Conservation (phyloP, 441 rosid species). For the Mallotus japonicus region DNA sequence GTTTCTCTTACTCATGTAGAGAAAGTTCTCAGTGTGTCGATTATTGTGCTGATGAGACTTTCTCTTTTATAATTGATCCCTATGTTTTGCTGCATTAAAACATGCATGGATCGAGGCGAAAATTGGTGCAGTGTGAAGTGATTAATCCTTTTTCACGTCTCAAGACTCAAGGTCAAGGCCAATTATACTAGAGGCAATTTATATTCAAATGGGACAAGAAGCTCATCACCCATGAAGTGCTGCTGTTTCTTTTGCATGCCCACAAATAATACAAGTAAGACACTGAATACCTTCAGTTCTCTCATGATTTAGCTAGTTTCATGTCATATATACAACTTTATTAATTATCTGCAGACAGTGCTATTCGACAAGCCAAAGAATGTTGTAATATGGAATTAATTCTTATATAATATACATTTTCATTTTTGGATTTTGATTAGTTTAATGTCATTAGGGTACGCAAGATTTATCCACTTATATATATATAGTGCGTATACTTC, state of each 20-base stretch:
- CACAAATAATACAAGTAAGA: slow-evolving; percentile 22
- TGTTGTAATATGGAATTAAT: slow-evolving; percentile 22
- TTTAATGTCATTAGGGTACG: not conserved
- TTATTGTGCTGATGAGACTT: not conserved
- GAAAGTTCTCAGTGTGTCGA: not conserved
- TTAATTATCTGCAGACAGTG: slow-evolving; percentile 14
- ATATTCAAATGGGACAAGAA: not conserved
- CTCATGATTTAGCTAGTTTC: slow-evolving; percentile 3
- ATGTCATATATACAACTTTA: not conserved
- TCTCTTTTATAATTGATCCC: not conserved
- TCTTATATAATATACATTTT: not conserved
- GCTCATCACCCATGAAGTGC: not conserved
- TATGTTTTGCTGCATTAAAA: not conserved
- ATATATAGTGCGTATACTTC: too few relatives aligned
- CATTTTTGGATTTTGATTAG: not conserved
- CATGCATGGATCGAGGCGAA: too few relatives aligned
- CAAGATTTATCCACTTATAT: too few relatives aligned
- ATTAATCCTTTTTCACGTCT: not conserved
- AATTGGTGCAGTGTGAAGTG: not conserved
- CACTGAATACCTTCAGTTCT: slow-evolving; percentile 10
- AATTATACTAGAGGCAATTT: not conserved
- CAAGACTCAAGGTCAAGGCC: not conserved
- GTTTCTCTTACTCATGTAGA: not conserved
- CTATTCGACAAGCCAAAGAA: slow-evolving; percentile 11
- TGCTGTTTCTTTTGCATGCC: not conserved